Evolutionary conservation across 345 rosid genomes (phyloP).

Genomic region (Lepidium aucheri): DNA sequence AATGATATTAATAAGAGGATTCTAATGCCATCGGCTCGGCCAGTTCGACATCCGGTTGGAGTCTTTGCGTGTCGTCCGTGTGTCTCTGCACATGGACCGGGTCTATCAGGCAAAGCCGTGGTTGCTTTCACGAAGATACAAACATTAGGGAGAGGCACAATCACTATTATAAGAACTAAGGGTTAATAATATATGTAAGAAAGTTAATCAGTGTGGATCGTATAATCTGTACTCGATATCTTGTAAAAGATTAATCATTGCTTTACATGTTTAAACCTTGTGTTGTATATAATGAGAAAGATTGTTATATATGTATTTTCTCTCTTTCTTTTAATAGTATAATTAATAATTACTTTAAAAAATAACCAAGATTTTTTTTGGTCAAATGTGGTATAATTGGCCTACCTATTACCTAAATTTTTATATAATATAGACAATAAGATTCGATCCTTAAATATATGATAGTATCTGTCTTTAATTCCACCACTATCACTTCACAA

Average conservation of each 20-base stretch:
- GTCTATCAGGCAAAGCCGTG: constrained; percentile 88
- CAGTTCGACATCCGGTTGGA: constrained; percentile 94
- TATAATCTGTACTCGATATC: background rate
- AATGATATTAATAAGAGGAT: constrained; percentile 82
- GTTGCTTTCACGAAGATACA: constrained; percentile 89
- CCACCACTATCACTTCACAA: too few species aligned
- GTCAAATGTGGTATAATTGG: too few species aligned
- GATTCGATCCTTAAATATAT: too few species aligned
- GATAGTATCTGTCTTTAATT: too few species aligned
- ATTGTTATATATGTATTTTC: background rate
- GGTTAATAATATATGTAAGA: constrained; percentile 33
- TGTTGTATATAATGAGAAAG: constrained; percentile 15
- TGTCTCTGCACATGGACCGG: constrained; percentile 58
- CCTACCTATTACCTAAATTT: too few species aligned
- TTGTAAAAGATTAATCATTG: background rate
- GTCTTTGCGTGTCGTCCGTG: constrained; percentile 81
- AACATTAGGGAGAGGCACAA: constrained; percentile 87
- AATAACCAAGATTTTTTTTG: background rate
- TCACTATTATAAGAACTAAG: constrained; percentile 91
- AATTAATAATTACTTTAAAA: background rate
- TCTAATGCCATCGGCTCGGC: constrained; percentile 75
- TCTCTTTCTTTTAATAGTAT: background rate
- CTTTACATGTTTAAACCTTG: background rate
- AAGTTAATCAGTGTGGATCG: background rate
- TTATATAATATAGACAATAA: too few species aligned